A percentile compares a stretch with the other conserved stretches of the same genome.
These are phyloP conservation scores for Acrocalymma vagum DNA, from an alignment of 2,329 filamentous ascomycete genomes.

Conservation along the genomic window DNA sequence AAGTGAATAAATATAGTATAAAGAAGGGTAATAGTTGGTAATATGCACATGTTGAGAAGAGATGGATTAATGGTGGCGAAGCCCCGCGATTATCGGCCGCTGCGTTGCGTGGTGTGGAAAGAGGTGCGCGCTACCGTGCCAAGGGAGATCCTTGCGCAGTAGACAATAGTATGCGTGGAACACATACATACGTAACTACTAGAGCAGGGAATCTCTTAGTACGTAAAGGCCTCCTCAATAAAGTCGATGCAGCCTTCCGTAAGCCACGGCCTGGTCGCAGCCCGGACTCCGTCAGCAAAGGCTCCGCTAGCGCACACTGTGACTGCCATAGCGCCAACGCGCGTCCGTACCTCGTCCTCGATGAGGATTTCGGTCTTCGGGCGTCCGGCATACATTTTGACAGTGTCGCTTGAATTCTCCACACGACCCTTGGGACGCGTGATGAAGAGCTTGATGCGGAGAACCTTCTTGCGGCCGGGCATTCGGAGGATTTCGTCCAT, in stretches of 20 bases:
- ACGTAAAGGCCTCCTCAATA: constrained; percentile 72
- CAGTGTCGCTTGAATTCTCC: constrained; percentile 64
- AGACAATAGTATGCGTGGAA: too few relatives aligned
- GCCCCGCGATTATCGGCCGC: too few relatives aligned
- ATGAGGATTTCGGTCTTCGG: constrained; percentile 65
- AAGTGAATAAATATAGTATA: too few relatives aligned
- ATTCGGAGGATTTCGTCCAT: constrained; percentile 72
- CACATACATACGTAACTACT: too few relatives aligned
- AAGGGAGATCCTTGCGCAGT: too few relatives aligned
- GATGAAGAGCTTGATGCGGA: constrained; percentile 69
- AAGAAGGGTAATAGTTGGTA: too few relatives aligned
- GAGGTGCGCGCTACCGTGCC: too few relatives aligned
- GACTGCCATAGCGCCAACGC: constrained; percentile 67
- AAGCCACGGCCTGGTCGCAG: constrained; percentile 61
- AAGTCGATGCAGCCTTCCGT: constrained; percentile 66
- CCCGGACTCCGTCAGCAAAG: constrained; percentile 68
- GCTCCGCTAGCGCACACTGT: constrained; percentile 70
- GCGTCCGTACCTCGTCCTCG: constrained; percentile 63
- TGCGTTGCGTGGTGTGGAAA: too few relatives aligned
- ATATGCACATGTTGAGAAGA: too few relatives aligned
- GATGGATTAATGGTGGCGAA: too few relatives aligned
- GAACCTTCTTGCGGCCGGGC: constrained; percentile 65
- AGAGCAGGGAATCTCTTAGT: constrained; percentile 47
- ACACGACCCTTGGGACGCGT: constrained; percentile 67
- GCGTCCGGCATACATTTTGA: constrained; percentile 69